Conservation (phyloP, 805 yeast genomes). For the Wickerhamiella cacticola region DNA sequence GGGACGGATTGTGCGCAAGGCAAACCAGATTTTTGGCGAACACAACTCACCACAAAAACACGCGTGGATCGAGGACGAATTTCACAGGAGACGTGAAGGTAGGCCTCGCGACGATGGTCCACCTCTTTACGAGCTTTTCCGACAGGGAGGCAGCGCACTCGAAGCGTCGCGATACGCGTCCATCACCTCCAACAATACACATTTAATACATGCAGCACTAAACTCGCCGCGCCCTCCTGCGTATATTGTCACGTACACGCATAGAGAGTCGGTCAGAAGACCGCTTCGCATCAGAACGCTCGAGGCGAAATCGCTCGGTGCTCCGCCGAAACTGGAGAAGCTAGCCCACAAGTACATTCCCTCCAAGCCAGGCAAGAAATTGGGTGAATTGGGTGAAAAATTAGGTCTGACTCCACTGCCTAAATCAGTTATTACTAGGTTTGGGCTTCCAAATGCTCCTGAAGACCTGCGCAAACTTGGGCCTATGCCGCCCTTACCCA, state of each 20-base stretch:
- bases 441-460: constrained; percentile 2
- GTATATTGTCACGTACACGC: constrained; percentile 10
- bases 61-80: constrained; percentile 68
- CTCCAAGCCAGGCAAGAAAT: neutral
- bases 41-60: constrained; percentile 41
- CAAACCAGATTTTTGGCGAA: constrained; percentile 52
- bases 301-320: neutral
- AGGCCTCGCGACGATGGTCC: constrained; percentile 36
- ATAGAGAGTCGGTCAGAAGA: neutral
- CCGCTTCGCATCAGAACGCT: neutral
- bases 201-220: constrained; percentile 9
- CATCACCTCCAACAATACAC: neutral
- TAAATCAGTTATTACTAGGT: neutral
- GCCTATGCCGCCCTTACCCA: constrained; percentile 11
- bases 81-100: constrained; percentile 49
- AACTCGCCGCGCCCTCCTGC: constrained; percentile 22
- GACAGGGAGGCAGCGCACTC: constrained; percentile 19
- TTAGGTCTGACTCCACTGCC: constrained; percentile 1
- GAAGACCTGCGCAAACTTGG: constrained; percentile 1
- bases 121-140: constrained; percentile 18
- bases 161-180: neutral
- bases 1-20: constrained; percentile 63
- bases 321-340: constrained; percentile 2
- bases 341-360: constrained; percentile 3
- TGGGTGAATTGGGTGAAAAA: constrained; percentile 1